Evolutionary conservation across 1,284 basidiomycete genomes (phyloP).

Genomic region (Ustilago trichophora): DNA sequence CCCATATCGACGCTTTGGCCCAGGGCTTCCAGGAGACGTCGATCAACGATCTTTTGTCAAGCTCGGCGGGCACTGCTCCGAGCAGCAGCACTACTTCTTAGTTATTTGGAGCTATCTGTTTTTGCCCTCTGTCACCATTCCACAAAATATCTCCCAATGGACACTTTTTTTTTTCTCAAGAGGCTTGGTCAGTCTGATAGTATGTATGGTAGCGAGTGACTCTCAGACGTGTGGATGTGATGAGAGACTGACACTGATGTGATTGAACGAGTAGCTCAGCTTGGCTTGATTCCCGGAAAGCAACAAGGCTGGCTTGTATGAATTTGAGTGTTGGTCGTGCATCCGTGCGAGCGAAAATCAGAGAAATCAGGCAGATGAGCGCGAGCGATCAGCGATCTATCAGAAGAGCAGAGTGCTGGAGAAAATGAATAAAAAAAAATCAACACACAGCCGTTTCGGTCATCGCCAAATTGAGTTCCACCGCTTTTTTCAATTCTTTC

Average conservation of each 20-base stretch:
- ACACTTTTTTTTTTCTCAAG: too few species aligned
- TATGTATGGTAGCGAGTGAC: too few species aligned
- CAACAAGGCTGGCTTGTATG: too few species aligned
- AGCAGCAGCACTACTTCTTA: constrained; percentile 14
- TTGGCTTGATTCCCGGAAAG: too few species aligned
- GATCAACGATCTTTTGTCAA: constrained; percentile 39
- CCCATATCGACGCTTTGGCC: constrained; percentile 34
- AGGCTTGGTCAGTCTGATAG: too few species aligned
- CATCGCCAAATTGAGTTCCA: constrained; percentile 8
- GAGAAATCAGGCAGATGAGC: too few species aligned
- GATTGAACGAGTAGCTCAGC: too few species aligned
- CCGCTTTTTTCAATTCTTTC: not conserved
- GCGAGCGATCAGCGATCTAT: constrained; percentile 17
- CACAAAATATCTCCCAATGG: too few species aligned
- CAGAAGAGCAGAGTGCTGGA: constrained; percentile 6
- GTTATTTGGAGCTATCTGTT: not conserved
- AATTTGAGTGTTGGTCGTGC: too few species aligned
- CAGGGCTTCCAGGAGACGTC: constrained; percentile 29
- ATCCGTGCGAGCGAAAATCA: constrained; percentile 8
- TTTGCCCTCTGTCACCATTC: constrained; percentile 14
- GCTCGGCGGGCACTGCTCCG: constrained; percentile 11
- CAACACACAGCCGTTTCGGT: not conserved
- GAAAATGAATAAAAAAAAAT: constrained; percentile 19
- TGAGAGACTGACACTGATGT: too few species aligned
- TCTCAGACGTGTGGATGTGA: too few species aligned